Base-by-base conservation (phyloP, 495 filamentous ascomycete species). In the Astrothelium macrocarpum region DNA sequence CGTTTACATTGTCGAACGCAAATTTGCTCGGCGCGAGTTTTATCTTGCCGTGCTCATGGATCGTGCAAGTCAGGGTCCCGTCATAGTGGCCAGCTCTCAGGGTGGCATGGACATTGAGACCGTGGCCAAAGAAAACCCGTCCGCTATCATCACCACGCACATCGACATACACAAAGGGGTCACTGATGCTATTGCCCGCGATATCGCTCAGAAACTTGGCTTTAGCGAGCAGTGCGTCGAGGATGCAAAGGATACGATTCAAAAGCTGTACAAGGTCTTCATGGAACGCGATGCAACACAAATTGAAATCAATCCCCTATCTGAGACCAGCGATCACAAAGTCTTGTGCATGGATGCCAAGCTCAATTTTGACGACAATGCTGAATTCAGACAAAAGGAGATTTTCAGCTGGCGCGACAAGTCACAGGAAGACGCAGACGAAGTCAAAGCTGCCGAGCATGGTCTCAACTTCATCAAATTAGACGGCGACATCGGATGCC, bases 401-500 rank as follows among this genome's bases (percentile, higher is more conserved):
- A 79, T 96, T 63, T 98, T 97, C 79, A 79, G 81, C 59, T 96
- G 88, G 90, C 86, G 94, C 74, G 94, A 98, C 74, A 87, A 85
- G 71, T 86, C 90, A 45, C 94, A 98, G 79, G 94, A 98, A 80
- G 94, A 98, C 76, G 76, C 93, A 46, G 93, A 98, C 73, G 94
- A 98, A 80, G 93, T 98, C 73, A 92, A 90, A 78, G 94, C 94
- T 71, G 91, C 90, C 67, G 84, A 96, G 82, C 87, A 81, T 70
- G 92, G 91, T 62, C 81, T 98, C 62, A 98, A 98, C 84, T 98
- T 98, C 82, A 98, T 98, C 83, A 98, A 98, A 84, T 87, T 98
- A 53, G 95, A 96, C 76, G 94, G 94, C 74, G 94, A 98, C 76
- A 98, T 98, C 75, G 94, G 94, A 74, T 98, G 94, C 81, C 82